Evolutionary conservation across 2,329 filamentous ascomycete genomes (phyloP), one percentile per base, ranked within the genome.

Genomic region (Ophiostoma himal-ulmi): DNA sequence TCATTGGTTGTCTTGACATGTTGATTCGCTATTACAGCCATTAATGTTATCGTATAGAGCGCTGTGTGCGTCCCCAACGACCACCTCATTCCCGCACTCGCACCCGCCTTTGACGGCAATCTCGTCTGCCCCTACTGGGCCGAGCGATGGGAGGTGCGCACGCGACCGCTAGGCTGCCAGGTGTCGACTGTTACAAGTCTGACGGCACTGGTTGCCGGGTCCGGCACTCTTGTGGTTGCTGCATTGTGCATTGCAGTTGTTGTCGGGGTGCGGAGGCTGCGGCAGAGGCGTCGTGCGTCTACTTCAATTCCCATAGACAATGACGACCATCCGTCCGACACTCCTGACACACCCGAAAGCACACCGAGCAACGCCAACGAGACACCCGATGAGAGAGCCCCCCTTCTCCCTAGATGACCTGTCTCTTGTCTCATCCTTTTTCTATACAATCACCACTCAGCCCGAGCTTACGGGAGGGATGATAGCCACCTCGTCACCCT

Each of bases 391-490:
- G 26, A 54, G 26, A 62, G 22, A 8, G 8, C 57, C 22, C 13
- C n/a, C 10, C 30, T 7, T 7, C 30, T 20, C 17, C 26, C 22
- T 36, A 22, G 52, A 26, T 26, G 22, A 57, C 30, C 3, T 30
- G 13, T 10, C n/a, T 26, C 8, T 57, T 20, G 17, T 52, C 20
- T 26, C 22, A 11, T 26, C 54, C 11, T 60, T 17, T 10, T 57
- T 26, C 52, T 11, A 17, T 64, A 76, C 30, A 76, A 75, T 20
- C 26, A 17, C 6, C 6, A 80, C 80, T 84, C 79, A 95, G 5
- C 92, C 92, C 52, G 92, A 93, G 82, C 92, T 96, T 74, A 96
- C 93, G 11, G 93, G 92, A 44, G 93, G 92, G 71, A 96, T 94
- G 48, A 96, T 90, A 60, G 91, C 93, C 70, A 96, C 91, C 81